Base-by-base conservation (phyloP, 2,329 filamentous ascomycete species). In the Botrytis fragariae region DNA sequence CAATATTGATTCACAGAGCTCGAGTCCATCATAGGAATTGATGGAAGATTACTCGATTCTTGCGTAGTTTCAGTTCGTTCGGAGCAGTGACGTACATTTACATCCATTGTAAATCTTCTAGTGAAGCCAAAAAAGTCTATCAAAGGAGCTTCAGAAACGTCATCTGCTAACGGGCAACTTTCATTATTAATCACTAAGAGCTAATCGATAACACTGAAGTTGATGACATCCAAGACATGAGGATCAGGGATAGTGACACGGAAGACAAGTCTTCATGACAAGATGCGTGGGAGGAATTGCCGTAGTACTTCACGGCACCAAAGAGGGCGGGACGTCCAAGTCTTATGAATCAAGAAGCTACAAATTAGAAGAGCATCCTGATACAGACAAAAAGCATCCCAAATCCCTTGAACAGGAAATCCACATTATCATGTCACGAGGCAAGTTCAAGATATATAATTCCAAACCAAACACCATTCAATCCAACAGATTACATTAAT, bases 241-340 rank as follows among this genome's bases (percentile, higher is more conserved):
- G 14, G 29, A 29, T 29, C 14, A n/a, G 8, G 69, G 77, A 77
- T 51, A 76, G 78, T 35, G 75, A 77, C 57, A 29, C 42, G 22
- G 74, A 77, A 32, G 68, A 72, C 2, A 35, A 3, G 70, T 73
- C 18, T 67, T 79, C 5, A 76, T 74, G 20, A 22, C 73, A 9
- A n/a, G 57, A 18, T 64, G 62, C 1, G 48, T 77, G 18, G 74
- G 77, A 1, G 75, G 76, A 54, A 77, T 79, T 65, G 18, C 74
- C 2, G 73, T 77, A 2, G n/a, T 63, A 29, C 42, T 77, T 42
- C 61, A 72, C 60, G 72, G 77, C 45, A 14, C 45, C 3, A 73
- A 69, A 62, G 39, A 16, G 48, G 29, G 67, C 16, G 32, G 35
- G 22, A 32, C 29, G 25, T 22, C 68, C 29, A 45, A 39, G 14